Conservation (phyloP, 257 asterid genomes). For the Solanum chiquidenum region DNA sequence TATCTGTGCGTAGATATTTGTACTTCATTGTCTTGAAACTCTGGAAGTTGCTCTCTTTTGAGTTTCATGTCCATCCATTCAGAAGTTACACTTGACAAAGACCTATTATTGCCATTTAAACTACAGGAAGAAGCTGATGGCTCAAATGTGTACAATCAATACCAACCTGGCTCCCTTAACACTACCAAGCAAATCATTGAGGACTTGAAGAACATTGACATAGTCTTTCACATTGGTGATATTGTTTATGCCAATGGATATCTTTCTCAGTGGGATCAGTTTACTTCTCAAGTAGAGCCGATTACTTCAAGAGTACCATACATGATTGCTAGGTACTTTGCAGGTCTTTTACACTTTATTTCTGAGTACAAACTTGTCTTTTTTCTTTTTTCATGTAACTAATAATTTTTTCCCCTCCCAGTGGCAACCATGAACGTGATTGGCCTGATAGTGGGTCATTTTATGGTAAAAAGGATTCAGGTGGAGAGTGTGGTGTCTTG, state of each 20-base stretch:
- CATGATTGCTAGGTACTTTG: slow-evolving; percentile 79
- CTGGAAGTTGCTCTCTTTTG: neutral
- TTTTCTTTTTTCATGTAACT: neutral
- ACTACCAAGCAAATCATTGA: slow-evolving; percentile 67
- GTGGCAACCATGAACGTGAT: slow-evolving; percentile 97
- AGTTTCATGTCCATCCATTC: neutral
- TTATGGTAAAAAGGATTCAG: slow-evolving; percentile 64
- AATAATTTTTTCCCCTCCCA: slow-evolving; percentile 16
- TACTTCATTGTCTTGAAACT: neutral
- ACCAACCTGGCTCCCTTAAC: slow-evolving; percentile 73
- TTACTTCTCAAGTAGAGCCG: slow-evolving; percentile 82
- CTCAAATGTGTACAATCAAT: slow-evolving; percentile 74
- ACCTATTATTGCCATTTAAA: neutral
- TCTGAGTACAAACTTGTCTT: neutral
- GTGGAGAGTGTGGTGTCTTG: slow-evolving; percentile 93
- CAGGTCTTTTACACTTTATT: neutral
- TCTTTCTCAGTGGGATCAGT: slow-evolving; percentile 93
- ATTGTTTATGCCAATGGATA: slow-evolving; percentile 78
- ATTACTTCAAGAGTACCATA: slow-evolving; percentile 82
- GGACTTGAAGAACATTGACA: slow-evolving; percentile 65
- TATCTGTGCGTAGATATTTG: neutral
- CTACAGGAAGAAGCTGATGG: slow-evolving; percentile 90
- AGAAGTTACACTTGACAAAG: neutral
- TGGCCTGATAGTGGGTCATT: slow-evolving; percentile 93
- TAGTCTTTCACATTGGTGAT: slow-evolving; percentile 89